A percentile compares a stretch with the other conserved stretches of the same genome.
Evolutionary conservation across 306 rosid genomes (phyloP).

Genomic region (Argentina anserina): DNA sequence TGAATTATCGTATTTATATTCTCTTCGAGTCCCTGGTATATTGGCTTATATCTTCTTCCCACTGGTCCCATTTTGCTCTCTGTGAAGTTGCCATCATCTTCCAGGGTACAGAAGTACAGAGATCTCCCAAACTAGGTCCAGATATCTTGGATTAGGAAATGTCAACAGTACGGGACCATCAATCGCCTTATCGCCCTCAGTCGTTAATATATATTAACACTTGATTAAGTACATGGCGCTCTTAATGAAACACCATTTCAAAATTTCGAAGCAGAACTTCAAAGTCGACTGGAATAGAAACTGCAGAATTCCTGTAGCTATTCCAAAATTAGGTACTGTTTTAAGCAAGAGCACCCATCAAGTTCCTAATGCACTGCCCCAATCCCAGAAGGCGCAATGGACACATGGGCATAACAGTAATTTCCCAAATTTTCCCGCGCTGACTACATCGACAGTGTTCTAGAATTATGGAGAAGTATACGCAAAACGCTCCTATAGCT

Average conservation of each 20-base stretch:
- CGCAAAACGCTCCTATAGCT: not conserved
- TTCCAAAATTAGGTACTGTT: slow-evolving; percentile 13
- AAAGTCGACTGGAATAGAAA: not conserved
- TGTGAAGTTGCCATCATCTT: slow-evolving; percentile 35
- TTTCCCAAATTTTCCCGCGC: slow-evolving; percentile 8
- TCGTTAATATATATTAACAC: slow-evolving; percentile 8
- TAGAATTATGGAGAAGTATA: not conserved
- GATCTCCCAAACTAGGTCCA: slow-evolving; percentile 33
- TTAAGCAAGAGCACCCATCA: slow-evolving; percentile 9
- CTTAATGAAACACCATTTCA: not conserved
- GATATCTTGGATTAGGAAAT: slow-evolving; percentile 20
- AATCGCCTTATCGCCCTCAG: not conserved
- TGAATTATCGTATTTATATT: not conserved
- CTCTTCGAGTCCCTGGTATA: not conserved
- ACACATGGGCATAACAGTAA: not conserved
- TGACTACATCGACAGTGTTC: slow-evolving; percentile 6
- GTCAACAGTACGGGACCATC: slow-evolving; percentile 36
- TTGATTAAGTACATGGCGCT: not conserved
- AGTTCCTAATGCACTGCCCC: not conserved
- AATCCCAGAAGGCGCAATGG: not conserved
- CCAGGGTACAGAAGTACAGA: slow-evolving; percentile 24
- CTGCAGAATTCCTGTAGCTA: not conserved
- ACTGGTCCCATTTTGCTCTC: slow-evolving; percentile 27
- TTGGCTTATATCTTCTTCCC: slow-evolving; percentile 7
- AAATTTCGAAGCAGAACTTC: not conserved